Evolutionary conservation across 1,139 yeast species (phyloP).

Genomic region (Meyerozyma carpophila): DNA sequence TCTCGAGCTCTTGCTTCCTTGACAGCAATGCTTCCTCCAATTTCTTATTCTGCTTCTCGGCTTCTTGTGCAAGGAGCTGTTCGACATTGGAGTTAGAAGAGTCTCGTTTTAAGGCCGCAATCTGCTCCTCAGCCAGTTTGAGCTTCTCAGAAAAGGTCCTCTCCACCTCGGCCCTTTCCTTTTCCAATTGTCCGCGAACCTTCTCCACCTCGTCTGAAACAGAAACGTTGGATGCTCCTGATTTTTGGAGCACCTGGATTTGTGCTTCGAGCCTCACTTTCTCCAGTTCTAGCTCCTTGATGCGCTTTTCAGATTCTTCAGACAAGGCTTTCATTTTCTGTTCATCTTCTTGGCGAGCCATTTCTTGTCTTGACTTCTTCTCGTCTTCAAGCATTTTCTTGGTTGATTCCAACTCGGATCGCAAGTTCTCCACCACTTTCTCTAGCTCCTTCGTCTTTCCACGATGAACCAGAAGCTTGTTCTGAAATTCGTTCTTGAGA

Average conservation of each 20-base stretch:
- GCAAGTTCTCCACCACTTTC: constrained; percentile 12
- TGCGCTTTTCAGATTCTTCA: constrained; percentile 6
- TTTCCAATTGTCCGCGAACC: neutral
- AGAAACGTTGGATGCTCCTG: neutral
- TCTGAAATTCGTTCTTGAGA: constrained; percentile 31
- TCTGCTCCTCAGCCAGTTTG: neutral
- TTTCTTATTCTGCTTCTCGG: constrained; percentile 4
- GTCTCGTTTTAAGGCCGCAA: neutral
- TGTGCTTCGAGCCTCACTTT: neutral
- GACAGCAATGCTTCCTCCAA: neutral
- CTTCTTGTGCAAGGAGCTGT: constrained; percentile 3
- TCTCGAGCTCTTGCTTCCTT: constrained; percentile 6
- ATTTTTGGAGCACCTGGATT: neutral
- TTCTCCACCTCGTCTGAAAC: neutral
- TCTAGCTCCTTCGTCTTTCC: constrained; percentile 20
- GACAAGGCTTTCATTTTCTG: constrained; percentile 7
- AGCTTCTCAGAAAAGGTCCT: neutral
- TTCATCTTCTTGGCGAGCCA: neutral
- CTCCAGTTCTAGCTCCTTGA: neutral
- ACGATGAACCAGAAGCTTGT: constrained; percentile 20
- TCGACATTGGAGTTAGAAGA: neutral
- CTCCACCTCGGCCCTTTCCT: constrained; percentile 11
- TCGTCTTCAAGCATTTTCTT: constrained; percentile 13
- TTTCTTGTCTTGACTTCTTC: constrained; percentile 3
- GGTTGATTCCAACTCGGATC: constrained; percentile 15